These are phyloP conservation scores for Populus hybrid DNA, from an alignment of 441 rosid species.

Conservation along the genomic window DNA sequence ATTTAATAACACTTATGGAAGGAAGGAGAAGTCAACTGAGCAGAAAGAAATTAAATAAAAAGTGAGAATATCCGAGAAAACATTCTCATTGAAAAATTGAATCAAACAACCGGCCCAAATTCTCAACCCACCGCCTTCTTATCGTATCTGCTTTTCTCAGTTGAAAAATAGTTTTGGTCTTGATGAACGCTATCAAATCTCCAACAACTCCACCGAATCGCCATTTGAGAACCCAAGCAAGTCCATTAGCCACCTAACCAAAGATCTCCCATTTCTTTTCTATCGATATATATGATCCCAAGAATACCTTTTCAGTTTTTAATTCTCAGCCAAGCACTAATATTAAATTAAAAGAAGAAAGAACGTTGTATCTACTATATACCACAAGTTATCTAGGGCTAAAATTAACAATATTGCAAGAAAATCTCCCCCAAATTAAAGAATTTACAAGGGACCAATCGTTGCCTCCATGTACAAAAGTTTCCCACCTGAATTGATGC, in stretches of 20 bases:
- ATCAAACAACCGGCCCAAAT: not conserved
- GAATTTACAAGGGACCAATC: not conserved
- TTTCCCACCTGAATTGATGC: slow-evolving; percentile 33
- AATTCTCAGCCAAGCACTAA: not conserved
- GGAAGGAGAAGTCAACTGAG: not conserved
- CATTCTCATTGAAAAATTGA: not conserved
- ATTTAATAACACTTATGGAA: not conserved
- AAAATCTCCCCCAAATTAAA: not conserved
- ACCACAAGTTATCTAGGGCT: not conserved
- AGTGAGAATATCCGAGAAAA: not conserved
- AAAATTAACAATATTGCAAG: not conserved
- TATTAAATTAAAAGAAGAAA: too few species aligned
- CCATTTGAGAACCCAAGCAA: slow-evolving; percentile 22
- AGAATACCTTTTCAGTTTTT: not conserved
- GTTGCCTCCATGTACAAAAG: slow-evolving; percentile 20
- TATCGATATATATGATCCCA: not conserved
- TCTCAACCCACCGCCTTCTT: slow-evolving; percentile 4
- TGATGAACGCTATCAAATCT: slow-evolving; percentile 21
- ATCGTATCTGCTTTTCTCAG: not conserved
- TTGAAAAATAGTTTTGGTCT: slow-evolving; percentile 1
- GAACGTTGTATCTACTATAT: too few species aligned
- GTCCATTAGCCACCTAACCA: slow-evolving; percentile 13
- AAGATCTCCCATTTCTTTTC: not conserved
- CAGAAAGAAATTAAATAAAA: not conserved
- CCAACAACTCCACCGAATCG: slow-evolving; percentile 39